Conservation (phyloP, 2,329 filamentous ascomycete species). For the Alternaria atra region DNA sequence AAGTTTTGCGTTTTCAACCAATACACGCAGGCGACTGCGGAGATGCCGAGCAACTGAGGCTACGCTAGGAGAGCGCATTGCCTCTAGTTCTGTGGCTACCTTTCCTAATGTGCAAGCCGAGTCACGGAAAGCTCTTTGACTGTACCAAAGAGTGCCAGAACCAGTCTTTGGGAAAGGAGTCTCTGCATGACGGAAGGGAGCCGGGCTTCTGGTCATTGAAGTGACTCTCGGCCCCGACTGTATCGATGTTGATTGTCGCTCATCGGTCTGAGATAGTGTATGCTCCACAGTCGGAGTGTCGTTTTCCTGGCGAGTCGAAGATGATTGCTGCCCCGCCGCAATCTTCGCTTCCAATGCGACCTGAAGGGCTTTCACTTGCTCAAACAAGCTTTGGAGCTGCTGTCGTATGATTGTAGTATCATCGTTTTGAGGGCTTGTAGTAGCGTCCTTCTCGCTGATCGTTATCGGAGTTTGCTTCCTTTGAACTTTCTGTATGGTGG, state of each 20-base stretch:
- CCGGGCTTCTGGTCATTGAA: neutral
- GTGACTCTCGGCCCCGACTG: neutral
- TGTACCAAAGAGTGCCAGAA: neutral
- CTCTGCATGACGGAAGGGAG: neutral
- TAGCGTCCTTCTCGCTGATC: neutral
- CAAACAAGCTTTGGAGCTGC: conserved; percentile 24
- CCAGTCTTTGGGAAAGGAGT: neutral
- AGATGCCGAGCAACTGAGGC: neutral
- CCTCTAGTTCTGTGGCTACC: neutral
- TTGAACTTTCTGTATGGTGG: neutral
- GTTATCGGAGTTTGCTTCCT: neutral
- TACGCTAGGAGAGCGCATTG: conserved; percentile 1
- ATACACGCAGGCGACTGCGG: conserved; percentile 1
- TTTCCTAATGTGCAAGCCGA: neutral
- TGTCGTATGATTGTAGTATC: conserved; percentile 10
- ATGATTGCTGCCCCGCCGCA: neutral
- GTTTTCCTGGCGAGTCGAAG: neutral
- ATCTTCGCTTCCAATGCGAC: conserved; percentile 7
- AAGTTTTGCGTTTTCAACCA: neutral
- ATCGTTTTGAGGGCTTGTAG: neutral
- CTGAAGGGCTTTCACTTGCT: conserved; percentile 26
- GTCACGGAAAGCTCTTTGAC: neutral
- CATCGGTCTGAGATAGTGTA: neutral
- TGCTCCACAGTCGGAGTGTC: neutral
- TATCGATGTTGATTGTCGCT: neutral